phyloP scores from a whole-genome alignment of 352 stramenopile genomes.

The Pythium chondricola region DNA sequence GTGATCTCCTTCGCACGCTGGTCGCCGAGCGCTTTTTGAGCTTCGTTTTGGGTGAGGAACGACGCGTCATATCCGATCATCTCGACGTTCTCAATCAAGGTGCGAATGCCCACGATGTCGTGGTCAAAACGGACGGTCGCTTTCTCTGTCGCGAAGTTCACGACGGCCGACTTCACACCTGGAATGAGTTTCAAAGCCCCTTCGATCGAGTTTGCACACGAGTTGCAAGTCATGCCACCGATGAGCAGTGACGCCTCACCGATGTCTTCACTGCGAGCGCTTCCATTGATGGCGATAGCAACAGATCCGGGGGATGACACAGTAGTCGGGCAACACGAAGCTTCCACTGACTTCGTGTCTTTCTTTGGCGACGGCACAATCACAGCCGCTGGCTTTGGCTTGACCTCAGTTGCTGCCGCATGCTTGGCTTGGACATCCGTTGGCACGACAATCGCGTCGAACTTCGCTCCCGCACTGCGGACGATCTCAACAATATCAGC shows the following conservation, averaged over 20 bases:
- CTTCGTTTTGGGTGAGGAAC: slow-evolving; percentile 55
- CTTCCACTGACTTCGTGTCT: slow-evolving; percentile 4
- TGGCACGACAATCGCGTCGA: slow-evolving; percentile 38
- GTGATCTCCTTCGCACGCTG: slow-evolving; percentile 76
- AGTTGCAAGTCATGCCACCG: slow-evolving; percentile 90
- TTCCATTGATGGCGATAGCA: slow-evolving; percentile 8
- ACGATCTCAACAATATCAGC: slow-evolving; percentile 57
- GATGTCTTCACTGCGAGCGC: slow-evolving; percentile 30
- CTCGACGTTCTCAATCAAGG: slow-evolving; percentile 85
- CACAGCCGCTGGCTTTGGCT: slow-evolving; percentile 10
- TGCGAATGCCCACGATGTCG: slow-evolving; percentile 67
- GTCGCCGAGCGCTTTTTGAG: slow-evolving; percentile 74
- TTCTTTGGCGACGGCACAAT: slow-evolving; percentile 18
- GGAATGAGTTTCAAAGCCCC: slow-evolving; percentile 66
- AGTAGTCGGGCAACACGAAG: slow-evolving; percentile 11
- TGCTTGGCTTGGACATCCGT: background rate
- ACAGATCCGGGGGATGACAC: slow-evolving; percentile 1
- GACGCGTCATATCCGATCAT: slow-evolving; percentile 87
- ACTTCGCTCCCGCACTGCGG: slow-evolving; percentile 41
- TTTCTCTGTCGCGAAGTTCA: slow-evolving; percentile 87
- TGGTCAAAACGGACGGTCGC: slow-evolving; percentile 75
- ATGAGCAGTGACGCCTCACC: slow-evolving; percentile 60
- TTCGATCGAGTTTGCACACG: slow-evolving; percentile 89
- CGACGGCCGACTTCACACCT: slow-evolving; percentile 68
- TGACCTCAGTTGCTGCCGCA: slow-evolving; percentile 5